These are phyloP conservation scores for Hordeum pubiflorum DNA, from an alignment of 202 grass and related monocot genomes.

Conservation along the genomic window DNA sequence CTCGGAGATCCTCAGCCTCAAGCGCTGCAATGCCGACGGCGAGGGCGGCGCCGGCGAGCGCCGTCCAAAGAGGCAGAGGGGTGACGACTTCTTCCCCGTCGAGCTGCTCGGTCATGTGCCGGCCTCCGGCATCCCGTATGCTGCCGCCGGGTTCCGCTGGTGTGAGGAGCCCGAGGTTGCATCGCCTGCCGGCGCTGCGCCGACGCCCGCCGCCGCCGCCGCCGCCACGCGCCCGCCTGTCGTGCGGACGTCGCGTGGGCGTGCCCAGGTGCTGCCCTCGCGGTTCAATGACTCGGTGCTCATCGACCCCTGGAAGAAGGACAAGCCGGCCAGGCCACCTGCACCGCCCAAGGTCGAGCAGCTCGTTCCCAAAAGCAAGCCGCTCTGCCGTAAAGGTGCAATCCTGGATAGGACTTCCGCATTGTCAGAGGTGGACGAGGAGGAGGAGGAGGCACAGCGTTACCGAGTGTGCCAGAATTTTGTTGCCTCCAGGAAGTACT, in stretches of 20 bases:
- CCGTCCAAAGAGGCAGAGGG: conserved; percentile 50
- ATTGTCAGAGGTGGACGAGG: conserved; percentile 37
- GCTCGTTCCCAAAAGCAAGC: conserved; percentile 19
- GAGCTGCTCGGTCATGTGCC: conserved; percentile 67
- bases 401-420: conserved; percentile 24
- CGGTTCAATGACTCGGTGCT: conserved; percentile 91
- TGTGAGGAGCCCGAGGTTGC: conserved; percentile 10
- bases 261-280: conserved; percentile 66
- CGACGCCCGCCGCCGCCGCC: conserved; percentile 15
- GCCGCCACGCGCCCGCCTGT: conserved; percentile 44
- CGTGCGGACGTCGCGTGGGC: conserved; percentile 68
- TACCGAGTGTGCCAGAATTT: conserved; percentile 48
- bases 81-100: conserved; percentile 61
- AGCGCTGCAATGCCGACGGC: conserved; percentile 74
- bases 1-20: conserved; percentile 56
- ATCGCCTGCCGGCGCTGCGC: conserved; percentile 2
- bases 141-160: conserved; percentile 50
- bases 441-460: conserved; percentile 34
- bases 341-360: conserved; percentile 35
- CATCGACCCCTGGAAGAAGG: conserved; percentile 83
- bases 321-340: conserved; percentile 55
- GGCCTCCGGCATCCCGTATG: conserved; percentile 45
- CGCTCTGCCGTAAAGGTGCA: conserved; percentile 19
- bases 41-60: conserved; percentile 22
- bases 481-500: conserved; percentile 45